These are phyloP conservation scores for Podospora comata DNA, from an alignment of 495 filamentous ascomycete species.

Conservation along the genomic window DNA sequence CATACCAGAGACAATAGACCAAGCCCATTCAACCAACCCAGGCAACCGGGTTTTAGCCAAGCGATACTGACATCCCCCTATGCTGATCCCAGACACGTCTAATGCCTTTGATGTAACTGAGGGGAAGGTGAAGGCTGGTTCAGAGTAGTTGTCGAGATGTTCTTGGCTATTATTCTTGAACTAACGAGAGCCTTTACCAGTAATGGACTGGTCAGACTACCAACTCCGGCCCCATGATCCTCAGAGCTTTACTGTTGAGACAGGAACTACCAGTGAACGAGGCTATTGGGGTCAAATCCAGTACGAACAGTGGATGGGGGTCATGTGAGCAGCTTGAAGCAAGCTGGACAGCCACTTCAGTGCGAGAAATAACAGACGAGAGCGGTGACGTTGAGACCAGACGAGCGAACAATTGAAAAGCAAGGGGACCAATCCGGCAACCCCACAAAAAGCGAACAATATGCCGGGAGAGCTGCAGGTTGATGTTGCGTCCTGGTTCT, in stretches of 20 bases:
- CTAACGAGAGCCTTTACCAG: background rate
- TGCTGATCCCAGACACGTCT: background rate
- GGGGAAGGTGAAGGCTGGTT: background rate
- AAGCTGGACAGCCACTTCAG: no score
- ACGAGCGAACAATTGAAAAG: background rate
- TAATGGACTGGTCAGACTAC: background rate
- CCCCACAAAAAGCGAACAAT: slow-evolving; percentile 1
- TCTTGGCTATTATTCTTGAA: background rate
- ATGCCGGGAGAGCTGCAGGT: slow-evolving; percentile 4
- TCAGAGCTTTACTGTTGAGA: background rate
- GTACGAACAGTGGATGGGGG: background rate
- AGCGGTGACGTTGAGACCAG: background rate
- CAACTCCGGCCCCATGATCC: background rate
- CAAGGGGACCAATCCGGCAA: background rate
- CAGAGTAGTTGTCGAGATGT: background rate
- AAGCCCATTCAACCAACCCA: slow-evolving; percentile 15
- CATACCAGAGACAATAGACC: background rate
- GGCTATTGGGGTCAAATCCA: background rate
- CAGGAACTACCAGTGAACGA: background rate
- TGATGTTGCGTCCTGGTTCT: background rate
- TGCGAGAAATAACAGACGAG: background rate
- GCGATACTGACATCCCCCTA: slow-evolving; percentile 4
- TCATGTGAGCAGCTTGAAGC: background rate
- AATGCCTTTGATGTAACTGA: background rate
- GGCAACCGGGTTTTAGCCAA: slow-evolving; percentile 20